These are phyloP conservation scores for Tribonema minus DNA, from an alignment of 108 stramenopile genomes.

Conservation along the genomic window DNA sequence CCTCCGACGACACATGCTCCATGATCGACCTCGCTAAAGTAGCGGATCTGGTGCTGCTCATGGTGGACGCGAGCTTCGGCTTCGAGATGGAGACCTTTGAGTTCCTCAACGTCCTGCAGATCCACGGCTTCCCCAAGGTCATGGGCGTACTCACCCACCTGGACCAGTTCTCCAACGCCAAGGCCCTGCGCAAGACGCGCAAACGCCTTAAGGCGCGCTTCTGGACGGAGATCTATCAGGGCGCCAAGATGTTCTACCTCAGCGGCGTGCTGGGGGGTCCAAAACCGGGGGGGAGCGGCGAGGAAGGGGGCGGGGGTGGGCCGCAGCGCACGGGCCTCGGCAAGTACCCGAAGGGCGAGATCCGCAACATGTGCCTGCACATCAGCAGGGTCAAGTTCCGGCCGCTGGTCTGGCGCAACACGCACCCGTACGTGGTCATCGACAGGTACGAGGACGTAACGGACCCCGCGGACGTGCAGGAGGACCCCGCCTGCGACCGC, in stretches of 20 bases:
- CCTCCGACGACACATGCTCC: slow-evolving; percentile 63
- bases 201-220: slow-evolving; percentile 92
- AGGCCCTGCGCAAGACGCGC: slow-evolving; percentile 82
- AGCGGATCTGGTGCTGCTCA: slow-evolving; percentile 89
- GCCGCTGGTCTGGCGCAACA: slow-evolving; percentile 93
- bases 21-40: slow-evolving; percentile 98
- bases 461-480: slow-evolving; percentile 65
- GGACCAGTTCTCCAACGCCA: slow-evolving; percentile 82
- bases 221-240: slow-evolving; percentile 95
- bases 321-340: slow-evolving; percentile 68
- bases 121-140: slow-evolving; percentile 92
- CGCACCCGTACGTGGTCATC: slow-evolving; percentile 90
- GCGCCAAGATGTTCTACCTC: slow-evolving; percentile 94
- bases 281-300: neutral
- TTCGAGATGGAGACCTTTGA: slow-evolving; percentile 99
- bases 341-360: slow-evolving; percentile 90
- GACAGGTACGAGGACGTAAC: slow-evolving; percentile 62
- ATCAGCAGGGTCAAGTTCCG: slow-evolving; percentile 87
- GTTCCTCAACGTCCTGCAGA: slow-evolving; percentile 93
- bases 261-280: slow-evolving; percentile 65
- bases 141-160: slow-evolving; percentile 97
- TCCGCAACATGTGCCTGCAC: slow-evolving; percentile 77
- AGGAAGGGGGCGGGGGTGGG: neutral
- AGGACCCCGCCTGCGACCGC: slow-evolving; percentile 73
- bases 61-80: slow-evolving; percentile 96